These are phyloP conservation scores for Paramecium octaurelia DNA, from an alignment of 73 alveolate species.

Conservation along the genomic window DNA sequence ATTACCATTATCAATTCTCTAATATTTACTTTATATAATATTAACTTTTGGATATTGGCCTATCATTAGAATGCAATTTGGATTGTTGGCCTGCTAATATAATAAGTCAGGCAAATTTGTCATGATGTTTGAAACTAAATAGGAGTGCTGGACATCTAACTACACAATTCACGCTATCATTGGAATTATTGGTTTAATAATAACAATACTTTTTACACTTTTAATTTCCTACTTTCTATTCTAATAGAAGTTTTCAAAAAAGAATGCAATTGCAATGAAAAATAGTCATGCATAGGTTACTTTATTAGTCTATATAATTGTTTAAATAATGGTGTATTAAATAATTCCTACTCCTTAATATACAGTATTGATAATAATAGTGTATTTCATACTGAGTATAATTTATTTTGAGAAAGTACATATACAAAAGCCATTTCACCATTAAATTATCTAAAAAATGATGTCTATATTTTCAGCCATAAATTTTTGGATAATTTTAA, in stretches of 20 bases:
- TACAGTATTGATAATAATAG: background rate
- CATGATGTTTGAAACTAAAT: background rate
- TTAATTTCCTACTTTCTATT: background rate
- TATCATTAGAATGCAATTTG: background rate
- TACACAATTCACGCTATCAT: background rate
- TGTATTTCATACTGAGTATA: background rate
- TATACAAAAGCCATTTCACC: background rate
- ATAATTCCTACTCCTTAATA: background rate
- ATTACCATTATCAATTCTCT: background rate
- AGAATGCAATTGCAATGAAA: background rate
- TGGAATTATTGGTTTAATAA: background rate
- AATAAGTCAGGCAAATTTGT: background rate
- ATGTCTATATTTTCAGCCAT: background rate
- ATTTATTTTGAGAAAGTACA: background rate
- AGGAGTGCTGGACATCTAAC: background rate
- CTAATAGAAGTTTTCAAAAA: background rate
- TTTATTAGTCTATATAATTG: background rate
- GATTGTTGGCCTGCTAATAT: background rate
- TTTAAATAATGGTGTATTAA: background rate
- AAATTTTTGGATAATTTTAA: conserved; percentile 36
- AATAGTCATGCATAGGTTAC: background rate
- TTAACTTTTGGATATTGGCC: background rate
- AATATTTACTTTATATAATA: background rate
- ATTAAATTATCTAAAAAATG: background rate
- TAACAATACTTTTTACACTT: background rate